Evolutionary conservation across 345 rosid species (phyloP), one percentile per base, ranked within the genome.

Genomic region (Brassica incana): DNA sequence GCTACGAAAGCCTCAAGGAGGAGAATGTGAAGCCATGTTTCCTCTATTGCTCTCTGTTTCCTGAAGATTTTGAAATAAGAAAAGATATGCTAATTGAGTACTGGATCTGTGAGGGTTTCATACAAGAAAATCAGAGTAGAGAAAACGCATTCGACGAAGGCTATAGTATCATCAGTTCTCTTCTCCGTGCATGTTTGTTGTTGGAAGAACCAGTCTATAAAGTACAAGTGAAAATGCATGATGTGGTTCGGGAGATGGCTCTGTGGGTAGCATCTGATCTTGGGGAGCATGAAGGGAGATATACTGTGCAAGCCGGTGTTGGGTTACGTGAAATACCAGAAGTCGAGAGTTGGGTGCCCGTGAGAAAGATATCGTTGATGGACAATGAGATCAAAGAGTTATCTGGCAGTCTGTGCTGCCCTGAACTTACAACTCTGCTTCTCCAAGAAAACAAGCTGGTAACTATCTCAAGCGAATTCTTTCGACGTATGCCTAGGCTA

Each of bases 161-260:
- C 2, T 29, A 81, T 4, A 23, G 18, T 1, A 80, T 86, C 6
- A 62, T 84, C 25, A 72, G 77, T 18, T 73, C 11, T 15, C 84
- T 85, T 0, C 2, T 36, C 2, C 7, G 11, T 1, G 58, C 76
- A 4, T 72, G 36, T 72, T 69, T 69, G 9, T 15, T 69, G 62
- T 0, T 25, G 1, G 59, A 68, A 25, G 72, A 6, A 0, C 0
- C 27, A 10, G n/a, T 20, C 32, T 20, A 59, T 23, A 59, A 68
- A 6, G 14, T 5, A 68, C 0, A 1, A 0, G 72, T 68, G 72
- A 68, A 45, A 25, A 43, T 68, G 72, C 72, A 68, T 25, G 72
- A 68, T 25, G 72, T 68, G 59, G 36, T 68, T 25, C 58, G 72
- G 3, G 72, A 68, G 33, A 43, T 68, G 72, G 72, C 72, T 0